These are phyloP conservation scores for Citrus inodora DNA, from an alignment of 345 rosid genomes.

Conservation along the genomic window DNA sequence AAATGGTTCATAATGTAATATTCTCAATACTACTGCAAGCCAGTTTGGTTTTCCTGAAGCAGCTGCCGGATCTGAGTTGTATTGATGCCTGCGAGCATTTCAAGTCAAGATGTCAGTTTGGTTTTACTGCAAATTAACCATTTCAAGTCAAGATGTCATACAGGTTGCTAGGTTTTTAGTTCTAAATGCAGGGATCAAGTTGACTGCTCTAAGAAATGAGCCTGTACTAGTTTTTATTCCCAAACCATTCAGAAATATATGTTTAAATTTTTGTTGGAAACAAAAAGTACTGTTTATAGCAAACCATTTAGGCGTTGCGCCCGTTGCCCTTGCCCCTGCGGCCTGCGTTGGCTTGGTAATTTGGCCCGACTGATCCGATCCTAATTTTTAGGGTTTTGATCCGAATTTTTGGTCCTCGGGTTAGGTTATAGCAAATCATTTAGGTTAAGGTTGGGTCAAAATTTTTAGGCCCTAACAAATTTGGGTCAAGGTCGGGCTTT, in stretches of 20 bases:
- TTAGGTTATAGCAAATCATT: no score
- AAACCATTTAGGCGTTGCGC: no score
- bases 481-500: fast-evolving
- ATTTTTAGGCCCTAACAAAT: no score
- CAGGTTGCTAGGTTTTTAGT: background rate
- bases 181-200: background rate
- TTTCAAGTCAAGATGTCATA: background rate
- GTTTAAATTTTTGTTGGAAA: background rate
- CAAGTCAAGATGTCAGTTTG: no score
- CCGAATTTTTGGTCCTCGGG: fast-evolving
- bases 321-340: no score
- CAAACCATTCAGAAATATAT: background rate
- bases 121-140: no score
- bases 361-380: fast-evolving
- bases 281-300: no score
- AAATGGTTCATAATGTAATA: no score
- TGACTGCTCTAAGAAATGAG: background rate
- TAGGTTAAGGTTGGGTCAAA: no score
- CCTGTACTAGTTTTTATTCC: background rate
- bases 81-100: background rate
- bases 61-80: background rate
- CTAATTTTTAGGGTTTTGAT: no score
- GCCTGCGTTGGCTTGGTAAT: fast-evolving
- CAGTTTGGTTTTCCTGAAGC: background rate
- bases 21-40: background rate